Conservation (phyloP, 805 yeast genomes). For the Jamesozyma gamospora region DNA sequence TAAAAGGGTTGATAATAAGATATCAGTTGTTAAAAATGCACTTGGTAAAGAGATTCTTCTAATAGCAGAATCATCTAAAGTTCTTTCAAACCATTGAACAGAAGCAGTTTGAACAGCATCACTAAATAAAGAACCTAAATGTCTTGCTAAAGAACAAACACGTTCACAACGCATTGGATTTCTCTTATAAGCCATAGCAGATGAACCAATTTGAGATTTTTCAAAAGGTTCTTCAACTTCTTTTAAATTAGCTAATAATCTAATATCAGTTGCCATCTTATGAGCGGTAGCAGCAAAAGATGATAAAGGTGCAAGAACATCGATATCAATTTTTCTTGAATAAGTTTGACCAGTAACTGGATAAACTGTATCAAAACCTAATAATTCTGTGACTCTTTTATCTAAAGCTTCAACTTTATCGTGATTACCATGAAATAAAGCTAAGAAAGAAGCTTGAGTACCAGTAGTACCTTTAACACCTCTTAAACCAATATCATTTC, state of each 20-base stretch:
- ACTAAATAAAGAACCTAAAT: slow-evolving; percentile 78
- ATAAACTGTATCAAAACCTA: slow-evolving; percentile 90
- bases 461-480: slow-evolving; percentile 99
- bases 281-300: slow-evolving; percentile 95
- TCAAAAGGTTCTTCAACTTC: slow-evolving; percentile 98
- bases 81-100: slow-evolving; percentile 99
- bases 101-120: slow-evolving; percentile 96
- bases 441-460: slow-evolving; percentile 92
- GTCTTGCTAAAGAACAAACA: slow-evolving; percentile 97
- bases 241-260: slow-evolving; percentile 91
- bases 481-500: slow-evolving; percentile 91
- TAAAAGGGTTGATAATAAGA: slow-evolving; percentile 74
- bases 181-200: slow-evolving; percentile 99
- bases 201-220: slow-evolving; percentile 94
- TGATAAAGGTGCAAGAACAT: slow-evolving; percentile 82
- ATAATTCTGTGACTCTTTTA: slow-evolving; percentile 80
- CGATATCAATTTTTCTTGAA: slow-evolving; percentile 95
- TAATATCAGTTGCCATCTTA: slow-evolving; percentile 94
- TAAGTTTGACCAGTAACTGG: slow-evolving; percentile 99
- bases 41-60: slow-evolving; percentile 95
- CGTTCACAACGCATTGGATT: slow-evolving; percentile 99
- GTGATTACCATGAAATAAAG: slow-evolving; percentile 93
- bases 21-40: slow-evolving; percentile 93
- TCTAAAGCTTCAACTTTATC: slow-evolving; percentile 92
- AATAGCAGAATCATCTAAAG: slow-evolving; percentile 95